These are phyloP conservation scores for Clonostachys solani DNA, from an alignment of 2,329 filamentous ascomycete genomes.

Conservation along the genomic window DNA sequence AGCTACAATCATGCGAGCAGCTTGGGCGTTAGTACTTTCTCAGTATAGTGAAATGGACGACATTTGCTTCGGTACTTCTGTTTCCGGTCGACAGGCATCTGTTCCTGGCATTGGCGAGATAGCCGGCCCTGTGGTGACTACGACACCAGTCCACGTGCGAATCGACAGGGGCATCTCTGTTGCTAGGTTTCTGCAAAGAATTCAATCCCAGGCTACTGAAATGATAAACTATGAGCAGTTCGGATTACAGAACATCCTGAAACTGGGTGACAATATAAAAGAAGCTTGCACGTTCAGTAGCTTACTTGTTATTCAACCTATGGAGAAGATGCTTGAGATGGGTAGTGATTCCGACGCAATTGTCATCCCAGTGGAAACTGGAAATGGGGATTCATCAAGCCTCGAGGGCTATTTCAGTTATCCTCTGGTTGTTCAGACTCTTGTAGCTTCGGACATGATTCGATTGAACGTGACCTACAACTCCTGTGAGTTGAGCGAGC, in stretches of 20 bases:
- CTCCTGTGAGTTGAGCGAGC: neutral
- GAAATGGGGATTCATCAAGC: slow-evolving; percentile 15
- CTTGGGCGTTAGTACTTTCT: neutral
- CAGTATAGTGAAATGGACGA: neutral
- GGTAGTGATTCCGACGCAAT: neutral
- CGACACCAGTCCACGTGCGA: slow-evolving; percentile 7
- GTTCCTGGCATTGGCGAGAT: slow-evolving; percentile 12
- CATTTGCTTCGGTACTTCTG: neutral
- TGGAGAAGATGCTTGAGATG: neutral
- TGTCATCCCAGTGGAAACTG: neutral
- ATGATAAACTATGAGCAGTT: slow-evolving; percentile 10
- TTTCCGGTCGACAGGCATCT: neutral
- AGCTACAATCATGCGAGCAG: neutral
- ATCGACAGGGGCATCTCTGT: slow-evolving; percentile 4
- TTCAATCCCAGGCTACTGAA: slow-evolving; percentile 7
- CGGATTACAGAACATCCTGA: slow-evolving; percentile 16
- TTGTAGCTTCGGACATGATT: neutral
- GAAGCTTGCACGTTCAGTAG: neutral
- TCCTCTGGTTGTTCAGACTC: slow-evolving; percentile 1
- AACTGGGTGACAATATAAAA: neutral
- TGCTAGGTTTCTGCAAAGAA: slow-evolving; percentile 5
- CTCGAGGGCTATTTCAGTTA: slow-evolving; percentile 11
- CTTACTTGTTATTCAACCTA: slow-evolving; percentile 1
- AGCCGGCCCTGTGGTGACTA: slow-evolving; percentile 12
- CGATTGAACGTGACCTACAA: slow-evolving; percentile 3